Base-by-base conservation (phyloP, 306 rosid species). In the Trifolium repens region DNA sequence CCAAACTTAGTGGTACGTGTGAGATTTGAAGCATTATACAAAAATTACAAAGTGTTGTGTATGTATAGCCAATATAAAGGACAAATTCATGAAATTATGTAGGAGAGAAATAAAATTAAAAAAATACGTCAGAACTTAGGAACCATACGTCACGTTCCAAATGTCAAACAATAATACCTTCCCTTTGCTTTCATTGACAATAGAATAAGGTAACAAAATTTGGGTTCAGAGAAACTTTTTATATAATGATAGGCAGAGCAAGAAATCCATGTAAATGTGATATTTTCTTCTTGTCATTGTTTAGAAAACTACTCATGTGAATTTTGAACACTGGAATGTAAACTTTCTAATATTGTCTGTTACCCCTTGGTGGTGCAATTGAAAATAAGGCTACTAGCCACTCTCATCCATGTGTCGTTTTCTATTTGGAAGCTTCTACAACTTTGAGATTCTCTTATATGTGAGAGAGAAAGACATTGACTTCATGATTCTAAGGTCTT, bases 351-450 rank as follows among this genome's bases (percentile, higher is more conserved):
- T 16, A 64, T 64, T 87, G 92, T 88, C 85, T 82, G 84, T 73
- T 88, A 83, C 87, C 79, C 70, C 67, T 88, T 91, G 90, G 92
- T 82, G 77, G 86, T 86, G 85, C 70, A 81, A 79, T 84, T 81
- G 75, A 70, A 70, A 26, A 78, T 79, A 59, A 86, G 86, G 87
- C 85, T 22, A 71, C 82, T 55, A 50, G 40, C 78, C 78, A 77
- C 75, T 55, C 83, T 79, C 80, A 84, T 82, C 83, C 79, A 34
- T 80, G 42, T 88, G 98, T 87, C 85, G 16, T 83, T 62, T 44
- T 79, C 46, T 71, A 22, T 32, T 88, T 94, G 98, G 96, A 94
- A 87, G 70, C 81, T 88, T 91, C 88, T 78, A 81, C 60, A 75
- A 84, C 82, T 70, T 81, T 76, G 69, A 78, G 91, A 92, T 92